Base-by-base conservation (phyloP, 1,284 basidiomycete genomes). In the Boletus subluridellus region DNA sequence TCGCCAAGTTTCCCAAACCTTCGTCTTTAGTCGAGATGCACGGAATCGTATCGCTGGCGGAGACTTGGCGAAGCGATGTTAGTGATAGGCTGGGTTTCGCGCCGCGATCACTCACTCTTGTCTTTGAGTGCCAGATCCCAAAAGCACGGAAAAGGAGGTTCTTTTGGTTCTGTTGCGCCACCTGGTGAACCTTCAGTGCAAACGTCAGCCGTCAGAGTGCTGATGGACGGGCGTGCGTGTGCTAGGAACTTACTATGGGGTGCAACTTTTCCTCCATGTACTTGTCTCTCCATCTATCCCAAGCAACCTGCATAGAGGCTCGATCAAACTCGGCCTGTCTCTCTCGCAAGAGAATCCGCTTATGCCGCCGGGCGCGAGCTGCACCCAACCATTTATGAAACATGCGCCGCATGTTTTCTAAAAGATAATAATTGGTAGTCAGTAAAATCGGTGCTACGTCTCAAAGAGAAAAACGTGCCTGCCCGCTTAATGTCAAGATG, bases 231-330 rank as follows among this genome's bases (percentile, higher is more conserved):
- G 28, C 42, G 30, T 32, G 32, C 28, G 49, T n/a, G 35, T 50
- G 32, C 39, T 26, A 35, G 54, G 15, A 46, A 73, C 84, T 67
- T 61, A 90, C 89, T 66, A 87, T 69, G 26, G 86, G 85, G 38
- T 80, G 82, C 50, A 92, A 74, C 59, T 77, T 77, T 62, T 83
- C 82, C 55, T 85, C 82, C 60, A 78, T 79, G 68, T 84, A 90
- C 42, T 78, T 80, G 55, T 87, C 89, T 65, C 85, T 77, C 90
- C 90, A 92, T 65, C 78, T 85, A 56, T 90, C 87, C 89, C 89
- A 92, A 34, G 80, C 81, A 39, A 72, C 74, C 34, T 80, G 77
- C 28, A 86, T 71, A 21, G 76, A 67, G 15, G 74, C 73, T 12
- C 80, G 70, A 60, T 81, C 79, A 63, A 89, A 77, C 61, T 89